Base-by-base conservation (phyloP, 2,329 filamentous ascomycete genomes). In the Phaeosphaeria sp. region DNA sequence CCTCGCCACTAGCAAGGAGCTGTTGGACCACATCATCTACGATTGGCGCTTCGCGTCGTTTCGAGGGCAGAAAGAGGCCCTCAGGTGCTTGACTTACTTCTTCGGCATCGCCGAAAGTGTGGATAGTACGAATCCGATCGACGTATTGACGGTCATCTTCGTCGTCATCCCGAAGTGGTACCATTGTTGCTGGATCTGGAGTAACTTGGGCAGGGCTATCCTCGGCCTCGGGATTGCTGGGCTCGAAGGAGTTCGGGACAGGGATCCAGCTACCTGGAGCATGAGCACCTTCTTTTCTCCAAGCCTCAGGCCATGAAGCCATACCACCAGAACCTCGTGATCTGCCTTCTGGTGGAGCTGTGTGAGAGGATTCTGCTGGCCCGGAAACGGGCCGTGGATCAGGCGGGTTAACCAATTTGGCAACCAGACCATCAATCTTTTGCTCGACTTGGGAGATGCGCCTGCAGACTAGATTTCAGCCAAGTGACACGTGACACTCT, bases 361-460 rank as follows among this genome's bases (percentile, higher is more conserved):
- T 20, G 13, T 36, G n/a, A 46, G 30, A 15, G 6, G 42, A 2
- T 39, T 39, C 46, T 6, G 11, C 25, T 47, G 25, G 21, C 1
- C n/a, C 20, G 13, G 44, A 20, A 7, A 24, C 43, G 17, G 47
- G 15, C 6, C 18, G 27, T 42, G 13, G 17, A 17, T 47, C 36
- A 17, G 51, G 18, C 8, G 68, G 48, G 24, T 65, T 66, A 8
- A 67, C 63, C 48, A 76, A 66, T 25, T 63, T 71, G 17, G 74
- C 71, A 25, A 76, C 68, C 21, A 76, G 65, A 6, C 73, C 70
- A 61, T 76, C 73, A 21, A 76, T 71, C 51, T 74, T 76, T 36
- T 73, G 67, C 50, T 76, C 74, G 1, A 76, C 73, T 57, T 76
- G 73, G 15, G 70, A 66, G 9, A 76, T 76, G 21, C 74, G 73